Base-by-base conservation (phyloP, 345 rosid species). In the Arabidopsis arenosa region DNA sequence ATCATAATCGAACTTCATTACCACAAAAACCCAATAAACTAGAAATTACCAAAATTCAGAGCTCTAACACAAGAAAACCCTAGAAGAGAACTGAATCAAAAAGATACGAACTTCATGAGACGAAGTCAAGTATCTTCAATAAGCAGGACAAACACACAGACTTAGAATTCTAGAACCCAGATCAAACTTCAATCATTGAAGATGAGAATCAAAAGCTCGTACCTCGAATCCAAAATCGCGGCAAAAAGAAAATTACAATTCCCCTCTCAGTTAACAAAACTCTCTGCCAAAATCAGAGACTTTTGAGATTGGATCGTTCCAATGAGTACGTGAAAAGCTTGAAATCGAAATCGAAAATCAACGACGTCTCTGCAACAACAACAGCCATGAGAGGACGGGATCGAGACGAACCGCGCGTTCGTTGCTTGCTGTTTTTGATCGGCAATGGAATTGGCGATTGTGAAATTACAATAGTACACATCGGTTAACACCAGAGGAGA, bases 371-470 rank as follows among this genome's bases (percentile, higher is more conserved):
- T 75, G 80, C 77, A 65, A 77, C 78, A 77, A 79, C 77, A 65
- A 77, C 78, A 79, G 84, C 90, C 89, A 85, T 80, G 88, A 73
- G 88, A 85, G 83, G 88, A 77, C 74, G 88, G 82, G 81, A 85
- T 83, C 81, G 73, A 58, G 63, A 72, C 81, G 77, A 72, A 72
- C 73, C 73, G 73, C 72, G 77, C 74, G 77, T 66, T 59, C 81
- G 73, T 80, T 83, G 82, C 63, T 83, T 83, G 84, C 71, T 79
- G 75, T 47, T 88, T 88, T 86, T 89, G 92, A 88, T 93, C 98
- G 96, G 91, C 90, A 84, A 87, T 81, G 90, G 81, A 80, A 76
- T 68, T 88, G 76, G 80, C 56, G 15, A 9, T 1, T 0, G 0
- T 1, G 9, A 63, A 81, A 82, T 86, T 74, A 87, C 93, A 0